These are phyloP conservation scores for Luzula sylvatica DNA, from an alignment of 176 grass and related monocot genomes.

Conservation along the genomic window DNA sequence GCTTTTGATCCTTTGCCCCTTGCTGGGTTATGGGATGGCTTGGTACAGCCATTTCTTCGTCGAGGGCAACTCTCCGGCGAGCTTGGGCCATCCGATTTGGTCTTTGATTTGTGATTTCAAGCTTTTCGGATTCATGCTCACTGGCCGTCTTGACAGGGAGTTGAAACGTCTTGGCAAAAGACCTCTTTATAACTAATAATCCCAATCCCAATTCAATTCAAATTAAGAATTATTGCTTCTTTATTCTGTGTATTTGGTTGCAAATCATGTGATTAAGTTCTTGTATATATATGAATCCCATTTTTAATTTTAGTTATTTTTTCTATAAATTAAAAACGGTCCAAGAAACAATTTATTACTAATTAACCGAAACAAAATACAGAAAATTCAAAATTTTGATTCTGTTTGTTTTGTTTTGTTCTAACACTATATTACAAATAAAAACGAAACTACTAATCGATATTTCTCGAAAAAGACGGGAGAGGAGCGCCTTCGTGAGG, in stretches of 20 bases:
- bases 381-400: conserved; percentile 11
- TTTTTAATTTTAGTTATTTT: not conserved
- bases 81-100: conserved; percentile 68
- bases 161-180: conserved; percentile 43
- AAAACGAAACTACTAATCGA: conserved; percentile 42
- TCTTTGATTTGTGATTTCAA: conserved; percentile 66
- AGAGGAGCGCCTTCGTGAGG: conserved; percentile 80
- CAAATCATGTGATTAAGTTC: no score
- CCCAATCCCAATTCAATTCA: no score
- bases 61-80: conserved; percentile 56
- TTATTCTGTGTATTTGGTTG: no score
- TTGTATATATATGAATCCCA: no score
- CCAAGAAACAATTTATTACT: not conserved
- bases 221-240: no score
- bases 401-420: no score
- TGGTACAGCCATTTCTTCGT: conserved; percentile 94
- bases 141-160: conserved; percentile 55
- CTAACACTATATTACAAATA: not conserved
- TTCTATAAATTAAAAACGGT: not conserved
- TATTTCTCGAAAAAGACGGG: conserved; percentile 83
- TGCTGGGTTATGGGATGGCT: conserved; percentile 58
- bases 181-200: conserved; percentile 9
- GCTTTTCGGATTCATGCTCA: conserved; percentile 63
- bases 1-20: conserved; percentile 29
- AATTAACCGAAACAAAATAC: not conserved